Base-by-base conservation (phyloP, 2,329 filamentous ascomycete genomes). In the Cercospora sp. region DNA sequence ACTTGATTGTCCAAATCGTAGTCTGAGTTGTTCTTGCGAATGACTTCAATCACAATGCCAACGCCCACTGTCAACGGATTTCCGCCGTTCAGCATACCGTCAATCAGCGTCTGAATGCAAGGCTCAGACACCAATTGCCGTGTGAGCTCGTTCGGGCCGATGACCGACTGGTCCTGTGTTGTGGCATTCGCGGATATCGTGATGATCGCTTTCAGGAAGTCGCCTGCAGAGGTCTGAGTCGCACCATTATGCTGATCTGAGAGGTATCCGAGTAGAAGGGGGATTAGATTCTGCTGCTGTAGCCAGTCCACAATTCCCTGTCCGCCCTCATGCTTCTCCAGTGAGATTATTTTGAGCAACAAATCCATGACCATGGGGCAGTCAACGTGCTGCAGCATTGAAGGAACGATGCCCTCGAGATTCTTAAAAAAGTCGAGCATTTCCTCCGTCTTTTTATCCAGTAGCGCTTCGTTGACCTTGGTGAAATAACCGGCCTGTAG, bases 301-400 rank as follows among this genome's bases (percentile, higher is more conserved):
- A 99, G 85, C 95, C 95, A 99, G 84, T 98, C 95, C 67, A 98
- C 93, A 75, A 97, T 93, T 63, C 94, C 95, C 77, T 94, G 91
- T 4, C 94, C 94, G 60, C 90, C 92, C 72, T 98, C 94, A 36
- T 89, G 91, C 76, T 96, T 94, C 79, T 99, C 95, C 68, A 99
- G 84, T 74, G 93, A 97, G 76, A 99, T 97, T 68, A 98, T 97
- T 81, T 98, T 98, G 71, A 99, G 85, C 62, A 99, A 82, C 20
- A 99, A 84, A 79, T 99, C 95, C 95, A 99, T 99, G 45, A 99
- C 90, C 90, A 97, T 96, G 0, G 95, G 94, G 74, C 93, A 97
- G 79, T 99, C 95, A 36, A 99, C 93, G 79, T 99, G 95, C 75
- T 91, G 90, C 66, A 99, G 85, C 82, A 99, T 91, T 71, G 93